Evolutionary conservation across 2,329 filamentous ascomycete genomes (phyloP).

Genomic region (Huntiella moniliformis): DNA sequence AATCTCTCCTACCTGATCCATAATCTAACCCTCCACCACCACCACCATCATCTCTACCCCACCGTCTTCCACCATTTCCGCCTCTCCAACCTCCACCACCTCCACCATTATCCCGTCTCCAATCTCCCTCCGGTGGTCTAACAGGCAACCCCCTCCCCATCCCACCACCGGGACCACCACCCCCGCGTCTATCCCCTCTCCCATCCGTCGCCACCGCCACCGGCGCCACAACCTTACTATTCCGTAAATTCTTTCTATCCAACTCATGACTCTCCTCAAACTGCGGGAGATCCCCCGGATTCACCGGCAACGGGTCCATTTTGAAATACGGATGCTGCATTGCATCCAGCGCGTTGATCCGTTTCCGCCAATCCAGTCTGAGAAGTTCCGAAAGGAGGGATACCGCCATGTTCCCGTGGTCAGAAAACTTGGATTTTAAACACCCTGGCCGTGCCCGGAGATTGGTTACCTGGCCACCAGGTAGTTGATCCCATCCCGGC

Average conservation of each 20-base stretch:
- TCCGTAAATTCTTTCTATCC: conserved; percentile 80
- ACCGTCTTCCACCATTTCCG: neutral
- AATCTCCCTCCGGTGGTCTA: conserved; percentile 5
- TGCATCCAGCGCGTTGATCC: conserved; percentile 87
- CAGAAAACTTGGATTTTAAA: conserved; percentile 54
- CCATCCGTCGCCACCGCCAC: no score
- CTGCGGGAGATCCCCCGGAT: conserved; percentile 67
- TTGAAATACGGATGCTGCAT: conserved; percentile 84
- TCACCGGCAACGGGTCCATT: conserved; percentile 56
- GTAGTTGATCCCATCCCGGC: conserved; percentile 74
- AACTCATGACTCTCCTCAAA: conserved; percentile 94
- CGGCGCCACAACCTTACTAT: conserved; percentile 64
- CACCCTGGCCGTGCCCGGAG: conserved; percentile 44
- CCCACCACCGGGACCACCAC: conserved; percentile 17
- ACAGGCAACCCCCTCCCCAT: conserved; percentile 7
- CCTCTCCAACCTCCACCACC: conserved; percentile 1
- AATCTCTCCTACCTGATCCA: conserved; percentile 19
- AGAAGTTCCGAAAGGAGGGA: conserved; percentile 67
- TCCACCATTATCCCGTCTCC: neutral
- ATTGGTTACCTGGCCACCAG: conserved; percentile 59
- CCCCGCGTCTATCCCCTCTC: no score
- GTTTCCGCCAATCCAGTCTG: conserved; percentile 69
- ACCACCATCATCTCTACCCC: neutral
- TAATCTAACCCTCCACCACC: conserved; percentile 6
- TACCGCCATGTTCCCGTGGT: conserved; percentile 55